phyloP scores from a whole-genome alignment of 139 green algal genomes.

The Gonium pectorale region DNA sequence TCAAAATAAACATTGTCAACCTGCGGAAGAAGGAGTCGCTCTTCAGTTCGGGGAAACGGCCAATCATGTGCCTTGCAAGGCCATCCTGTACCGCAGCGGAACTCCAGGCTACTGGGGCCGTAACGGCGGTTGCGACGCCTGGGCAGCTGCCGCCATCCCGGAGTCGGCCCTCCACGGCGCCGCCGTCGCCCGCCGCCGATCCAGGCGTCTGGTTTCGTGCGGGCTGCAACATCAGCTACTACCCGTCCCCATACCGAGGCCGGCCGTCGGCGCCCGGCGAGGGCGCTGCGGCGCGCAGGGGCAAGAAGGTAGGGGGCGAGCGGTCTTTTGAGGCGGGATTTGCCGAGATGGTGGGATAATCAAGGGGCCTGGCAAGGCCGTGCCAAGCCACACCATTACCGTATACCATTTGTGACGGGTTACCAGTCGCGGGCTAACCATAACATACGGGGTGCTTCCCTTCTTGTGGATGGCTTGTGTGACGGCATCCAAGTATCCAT shows the following conservation, averaged over 20 bases:
- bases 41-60: slow-evolving; percentile 57
- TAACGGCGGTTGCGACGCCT: not conserved
- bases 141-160: not conserved
- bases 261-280: slow-evolving; percentile 24
- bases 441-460: too few species aligned
- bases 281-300: slow-evolving; percentile 16
- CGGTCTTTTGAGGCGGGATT: too few species aligned
- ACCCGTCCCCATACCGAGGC: slow-evolving; percentile 61
- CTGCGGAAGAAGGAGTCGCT: slow-evolving; percentile 66
- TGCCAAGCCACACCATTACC: too few species aligned
- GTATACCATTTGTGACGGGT: too few species aligned
- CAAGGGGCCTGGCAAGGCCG: too few species aligned
- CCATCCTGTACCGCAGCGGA: too few species aligned
- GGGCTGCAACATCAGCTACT: slow-evolving; percentile 54
- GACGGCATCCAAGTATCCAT: too few species aligned
- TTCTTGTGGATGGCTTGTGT: too few species aligned
- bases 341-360: too few species aligned
- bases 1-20: slow-evolving; percentile 74
- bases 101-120: too few species aligned
- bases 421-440: too few species aligned
- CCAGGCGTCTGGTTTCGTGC: slow-evolving; percentile 40
- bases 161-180: not conserved
- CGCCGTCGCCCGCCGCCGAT: not conserved
- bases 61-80: slow-evolving; percentile 53
- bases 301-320: slow-evolving; percentile 44